Evolutionary conservation across 371 early-diverging fungal species (phyloP), one percentile per base, ranked within the genome.

Genomic region (Haplosporangium sp.): DNA sequence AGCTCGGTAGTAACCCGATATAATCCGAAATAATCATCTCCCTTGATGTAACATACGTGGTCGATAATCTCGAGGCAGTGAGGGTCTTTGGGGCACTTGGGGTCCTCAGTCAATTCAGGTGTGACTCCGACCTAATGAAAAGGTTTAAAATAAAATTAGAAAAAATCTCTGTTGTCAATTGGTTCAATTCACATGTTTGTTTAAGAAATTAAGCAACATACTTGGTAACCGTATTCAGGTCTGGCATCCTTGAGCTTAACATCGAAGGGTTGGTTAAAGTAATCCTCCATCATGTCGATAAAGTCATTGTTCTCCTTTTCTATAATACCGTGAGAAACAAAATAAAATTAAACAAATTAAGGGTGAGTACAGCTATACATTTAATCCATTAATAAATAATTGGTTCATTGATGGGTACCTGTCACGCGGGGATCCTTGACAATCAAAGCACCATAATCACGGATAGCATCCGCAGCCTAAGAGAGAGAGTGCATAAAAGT

Each of bases 391-490:
- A 4, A 15, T 15, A 13, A 15, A 13, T 13, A 11, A 13, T 13
- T 47, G 15, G 15, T 13, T 11, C 47, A 47, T 47, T 9, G 47
- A 47, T 53, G 19, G 19, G 19, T 79, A 72, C 88, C 88, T 59
- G 85, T 79, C 44, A 92, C 92, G 44, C 92, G 86, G 13, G 91
- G 90, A 82, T 93, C 92, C 63, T 84, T 84, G 68, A 92, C 84
- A 52, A 89, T 83, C 57, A 91, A 77, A 38, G 90, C 91, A 20
- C 91, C 91, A 88, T 87, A 91, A 48, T 86, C 85, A 35, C 83
- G 82, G 44, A 93, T 83, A 35, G 91, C 88, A 60, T 88, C 84
- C 15, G 91, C 87, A 53, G 89, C 88, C 88, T 89, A 74, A 4
- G 56, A 19, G 61, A 10, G 19, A 6, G 13, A 10, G 27, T 9